Evolutionary conservation across 2,329 filamentous ascomycete species (phyloP), one percentile per base, ranked within the genome.

Genomic region (Onygena corvina): DNA sequence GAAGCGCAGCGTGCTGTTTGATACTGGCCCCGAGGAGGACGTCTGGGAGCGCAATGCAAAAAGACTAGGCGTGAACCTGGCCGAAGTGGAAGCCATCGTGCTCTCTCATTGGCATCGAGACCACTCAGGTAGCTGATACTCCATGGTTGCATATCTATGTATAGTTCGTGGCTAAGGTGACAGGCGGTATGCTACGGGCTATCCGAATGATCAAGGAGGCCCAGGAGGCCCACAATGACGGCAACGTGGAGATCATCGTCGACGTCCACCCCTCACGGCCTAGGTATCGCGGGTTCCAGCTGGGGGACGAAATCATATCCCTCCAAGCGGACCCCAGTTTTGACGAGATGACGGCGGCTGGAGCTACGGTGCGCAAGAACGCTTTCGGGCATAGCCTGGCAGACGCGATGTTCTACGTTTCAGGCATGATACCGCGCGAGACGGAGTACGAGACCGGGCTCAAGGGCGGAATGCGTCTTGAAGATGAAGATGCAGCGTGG

Each of bases 51-150:
- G 65, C n/a, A 77, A 77, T 53, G 67, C 64, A 3, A 67, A 60
- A 3, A 64, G 74, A 1, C 58, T 76, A 14, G 58, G 63, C 21
- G 61, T 69, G 1, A 64, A 73, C 54, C 58, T 75, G 3, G 59
- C 65, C 1, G 54, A 58, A 0, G 62, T 77, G 20, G 74, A 76
- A 53, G 50, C 69, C 11, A 67, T 76, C 16, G 66, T 74, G 44
- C 60, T 77, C 20, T 74, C 71, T 3, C 71, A 76, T 55, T 76
- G 75, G 75, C 73, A 78, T 60, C 67, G 74, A 33, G 73, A 78
- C 53, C 73, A 78, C 54, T 75, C 73, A 21, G 72, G 72, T 68
- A 47, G n/a, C 56, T 20, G 16, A 16, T 12, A 12, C 47, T 9
- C 18, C 5, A 18, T n/a, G 3, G 20, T n/a, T 21, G 14, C 20